These are phyloP conservation scores for Aureobasidium subglaciale DNA, from an alignment of 2,329 filamentous ascomycete genomes.

Conservation along the genomic window DNA sequence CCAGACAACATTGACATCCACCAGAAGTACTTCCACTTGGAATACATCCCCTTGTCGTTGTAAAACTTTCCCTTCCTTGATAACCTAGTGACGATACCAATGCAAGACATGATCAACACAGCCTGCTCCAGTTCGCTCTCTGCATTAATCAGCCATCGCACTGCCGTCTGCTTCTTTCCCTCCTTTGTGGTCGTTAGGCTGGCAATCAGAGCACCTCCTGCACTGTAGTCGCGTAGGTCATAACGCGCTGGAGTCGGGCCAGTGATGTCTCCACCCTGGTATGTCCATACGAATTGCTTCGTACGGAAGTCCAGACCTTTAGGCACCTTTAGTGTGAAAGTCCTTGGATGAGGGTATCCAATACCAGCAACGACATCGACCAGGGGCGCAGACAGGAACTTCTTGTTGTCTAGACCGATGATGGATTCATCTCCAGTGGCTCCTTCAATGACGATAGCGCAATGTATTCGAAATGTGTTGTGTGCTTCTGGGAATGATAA, in stretches of 20 bases:
- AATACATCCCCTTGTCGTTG: not conserved
- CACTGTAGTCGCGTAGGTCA: not conserved
- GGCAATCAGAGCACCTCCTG: not conserved
- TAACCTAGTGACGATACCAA: slow-evolving; percentile 6
- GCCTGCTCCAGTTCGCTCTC: slow-evolving; percentile 20
- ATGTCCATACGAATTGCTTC: not conserved
- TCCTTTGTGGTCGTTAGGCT: slow-evolving; percentile 26
- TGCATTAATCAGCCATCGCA: slow-evolving; percentile 31
- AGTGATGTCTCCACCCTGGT: not conserved
- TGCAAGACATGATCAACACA: not conserved
- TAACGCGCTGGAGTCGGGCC: not conserved
- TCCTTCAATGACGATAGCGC: not conserved
- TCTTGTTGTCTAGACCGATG: not conserved
- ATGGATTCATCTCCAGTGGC: not conserved
- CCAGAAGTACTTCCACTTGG: not conserved
- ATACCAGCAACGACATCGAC: slow-evolving; percentile 3
- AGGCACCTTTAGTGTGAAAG: not conserved
- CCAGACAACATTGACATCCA: not conserved
- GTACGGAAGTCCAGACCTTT: not conserved
- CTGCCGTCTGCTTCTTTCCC: slow-evolving; percentile 27
- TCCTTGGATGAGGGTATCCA: slow-evolving; percentile 2
- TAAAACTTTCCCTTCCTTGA: slow-evolving; percentile 4
- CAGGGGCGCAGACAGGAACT: not conserved
- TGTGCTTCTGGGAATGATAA: not conserved
- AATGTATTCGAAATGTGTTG: slow-evolving; percentile 9